Percentiles rank a stretch among this genome's conserved stretches.
Conservation (phyloP, 192 early-diverging fungal species). For the Helicostylum pulchrum region DNA sequence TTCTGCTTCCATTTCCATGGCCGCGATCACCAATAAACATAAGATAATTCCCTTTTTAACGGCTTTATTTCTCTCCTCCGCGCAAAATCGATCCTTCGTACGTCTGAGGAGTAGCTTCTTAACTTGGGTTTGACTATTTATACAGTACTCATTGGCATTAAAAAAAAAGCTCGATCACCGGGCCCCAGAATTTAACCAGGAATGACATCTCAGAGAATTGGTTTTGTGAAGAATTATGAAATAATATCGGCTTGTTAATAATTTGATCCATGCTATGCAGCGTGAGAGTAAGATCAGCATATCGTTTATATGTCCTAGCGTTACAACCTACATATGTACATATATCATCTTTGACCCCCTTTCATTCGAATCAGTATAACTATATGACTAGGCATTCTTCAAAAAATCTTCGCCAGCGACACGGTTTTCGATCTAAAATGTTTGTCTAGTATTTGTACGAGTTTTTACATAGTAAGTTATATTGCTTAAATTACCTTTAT, state of each 20-base stretch:
- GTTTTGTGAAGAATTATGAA: constrained; percentile 10
- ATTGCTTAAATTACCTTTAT: not conserved
- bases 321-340: constrained; percentile 11
- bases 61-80: too few relatives aligned
- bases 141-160: constrained; percentile 13
- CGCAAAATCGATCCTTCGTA: too few relatives aligned
- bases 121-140: too few relatives aligned
- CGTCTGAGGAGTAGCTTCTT: too few relatives aligned
- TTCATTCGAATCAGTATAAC: constrained; percentile 12
- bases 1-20: too few relatives aligned
- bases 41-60: too few relatives aligned
- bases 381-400: constrained; percentile 11
- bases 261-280: constrained; percentile 16
- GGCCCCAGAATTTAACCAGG: constrained; percentile 15
- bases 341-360: constrained; percentile 11
- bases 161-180: constrained; percentile 13
- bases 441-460: constrained; percentile 10
- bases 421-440: constrained; percentile 14
- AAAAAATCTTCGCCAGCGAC: constrained; percentile 8
- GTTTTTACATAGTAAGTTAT: constrained; percentile 12
- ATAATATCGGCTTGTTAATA: constrained; percentile 11
- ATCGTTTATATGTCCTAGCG: constrained; percentile 1
- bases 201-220: constrained; percentile 13
- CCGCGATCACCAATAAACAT: too few relatives aligned
- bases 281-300: constrained; percentile 12